Evolutionary conservation across 2,329 filamentous ascomycete species (phyloP).

Genomic region (Colletotrichum sansevieriae): DNA sequence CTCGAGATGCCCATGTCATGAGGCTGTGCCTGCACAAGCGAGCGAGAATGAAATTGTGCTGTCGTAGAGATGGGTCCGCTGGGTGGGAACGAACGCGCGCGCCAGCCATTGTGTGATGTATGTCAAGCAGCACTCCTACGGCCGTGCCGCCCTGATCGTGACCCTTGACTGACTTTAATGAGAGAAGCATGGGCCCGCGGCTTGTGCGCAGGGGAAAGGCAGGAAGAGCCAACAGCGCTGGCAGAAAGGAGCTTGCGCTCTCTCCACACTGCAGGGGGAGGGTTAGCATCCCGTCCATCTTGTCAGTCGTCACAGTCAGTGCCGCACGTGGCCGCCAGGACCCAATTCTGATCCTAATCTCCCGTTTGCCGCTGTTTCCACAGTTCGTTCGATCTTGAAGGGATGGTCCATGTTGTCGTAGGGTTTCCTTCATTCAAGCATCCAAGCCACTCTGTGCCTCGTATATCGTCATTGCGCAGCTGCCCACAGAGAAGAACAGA

Average conservation of each 20-base stretch:
- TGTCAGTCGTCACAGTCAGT: conserved; percentile 34
- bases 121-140: conserved; percentile 6
- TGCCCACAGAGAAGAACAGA: too few relatives aligned
- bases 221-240: conserved; percentile 17
- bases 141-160: conserved; percentile 18
- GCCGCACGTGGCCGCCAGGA: conserved; percentile 49
- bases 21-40: conserved; percentile 38
- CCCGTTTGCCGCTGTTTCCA: conserved; percentile 39
- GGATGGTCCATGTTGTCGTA: conserved; percentile 10
- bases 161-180: conserved; percentile 38
- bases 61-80: conserved; percentile 26
- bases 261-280: conserved; percentile 39
- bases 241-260: conserved; percentile 30
- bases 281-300: conserved; percentile 32
- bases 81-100: conserved; percentile 31
- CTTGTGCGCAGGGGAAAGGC: conserved; percentile 30
- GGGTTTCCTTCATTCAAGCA: not conserved
- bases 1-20: conserved; percentile 36
- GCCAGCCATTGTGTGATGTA: conserved; percentile 11
- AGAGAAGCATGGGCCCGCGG: conserved; percentile 18
- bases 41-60: conserved; percentile 40
- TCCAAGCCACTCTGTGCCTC: conserved; percentile 23
- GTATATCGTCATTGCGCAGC: conserved; percentile 28
- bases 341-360: conserved; percentile 46
- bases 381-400: conserved; percentile 18